Evolutionary conservation across 2,329 filamentous ascomycete genomes (phyloP), one percentile per base, ranked within the genome.

Genomic region (Sporothrix humicola): DNA sequence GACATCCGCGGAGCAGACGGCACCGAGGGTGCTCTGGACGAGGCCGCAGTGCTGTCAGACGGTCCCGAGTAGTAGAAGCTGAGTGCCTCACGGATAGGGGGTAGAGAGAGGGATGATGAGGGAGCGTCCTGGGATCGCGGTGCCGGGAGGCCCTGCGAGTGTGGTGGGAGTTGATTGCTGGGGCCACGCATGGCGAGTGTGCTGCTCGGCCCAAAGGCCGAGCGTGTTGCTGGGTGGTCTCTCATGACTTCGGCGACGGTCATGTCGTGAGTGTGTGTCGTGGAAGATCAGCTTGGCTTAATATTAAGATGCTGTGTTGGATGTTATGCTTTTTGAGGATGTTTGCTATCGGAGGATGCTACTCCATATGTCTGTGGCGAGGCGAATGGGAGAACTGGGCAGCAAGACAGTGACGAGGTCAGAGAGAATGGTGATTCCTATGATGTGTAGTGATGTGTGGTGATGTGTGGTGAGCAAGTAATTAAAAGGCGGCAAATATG

Each of bases 191-290:
- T 10, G 26, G 61, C 42, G 61, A 12, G 10, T 2, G 61, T 42
- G 61, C 20, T 66, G 61, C 61, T 66, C 61, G 61, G 13, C 61
- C 48, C 42, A 6, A 66, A 66, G 61, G 42, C 61, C 61, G 61
- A 26, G 61, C 20, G 61, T 48, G 42, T 23, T 26, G 61, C 48
- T 20, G 61, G 42, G 42, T 48, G 23, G 9, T 44, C 61, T 48
- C 61, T 12, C 61, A 66, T 66, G 42, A 66, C n/a, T 37, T 37
- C 31, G 61, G 42, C 61, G 20, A 48, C 61, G 42, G 61, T 66
- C 61, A 66, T 66, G 26, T 66, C 42, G 61, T 7, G 31, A 37
- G 31, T 37, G 31, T 37, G 31, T 37, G 31, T 37, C 31, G 31
- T 37, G 7, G 31, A 37, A 37, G 31, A 37, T 7, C 31, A 7